Evolutionary conservation across 495 filamentous ascomycete genomes (phyloP).

Genomic region (Usnea hakonensis): DNA sequence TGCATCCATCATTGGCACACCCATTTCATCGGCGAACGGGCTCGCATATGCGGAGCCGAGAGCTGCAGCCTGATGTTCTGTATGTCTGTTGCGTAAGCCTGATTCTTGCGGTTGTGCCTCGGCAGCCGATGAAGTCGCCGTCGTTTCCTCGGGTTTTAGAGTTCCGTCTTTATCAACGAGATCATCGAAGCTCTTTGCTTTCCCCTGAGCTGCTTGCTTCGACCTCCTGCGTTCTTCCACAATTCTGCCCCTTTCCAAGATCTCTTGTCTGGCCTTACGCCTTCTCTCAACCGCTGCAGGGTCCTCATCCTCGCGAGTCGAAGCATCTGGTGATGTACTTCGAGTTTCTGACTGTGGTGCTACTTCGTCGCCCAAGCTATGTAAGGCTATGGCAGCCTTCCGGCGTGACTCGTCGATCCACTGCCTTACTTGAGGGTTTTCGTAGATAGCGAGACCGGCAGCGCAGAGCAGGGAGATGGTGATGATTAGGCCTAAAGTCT

Average conservation of each 20-base stretch:
- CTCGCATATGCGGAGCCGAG: slow-evolving; percentile 46
- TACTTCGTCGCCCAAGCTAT: slow-evolving; percentile 69
- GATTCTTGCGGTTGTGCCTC: slow-evolving; percentile 33
- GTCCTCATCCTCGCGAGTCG: slow-evolving; percentile 48
- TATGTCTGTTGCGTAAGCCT: slow-evolving; percentile 39
- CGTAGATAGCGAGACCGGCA: slow-evolving; percentile 77
- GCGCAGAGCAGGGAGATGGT: slow-evolving; percentile 68
- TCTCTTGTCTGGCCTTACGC: slow-evolving; percentile 62
- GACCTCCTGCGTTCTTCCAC: slow-evolving; percentile 35
- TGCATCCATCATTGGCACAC: background rate
- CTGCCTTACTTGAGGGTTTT: slow-evolving; percentile 70
- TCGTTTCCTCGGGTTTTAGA: slow-evolving; percentile 28
- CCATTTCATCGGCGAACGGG: slow-evolving; percentile 51
- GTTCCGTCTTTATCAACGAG: slow-evolving; percentile 48
- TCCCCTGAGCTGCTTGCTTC: slow-evolving; percentile 16
- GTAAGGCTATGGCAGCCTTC: slow-evolving; percentile 69
- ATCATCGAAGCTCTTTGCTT: slow-evolving; percentile 42
- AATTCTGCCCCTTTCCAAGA: slow-evolving; percentile 52
- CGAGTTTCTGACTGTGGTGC: slow-evolving; percentile 37
- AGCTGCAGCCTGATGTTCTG: slow-evolving; percentile 43
- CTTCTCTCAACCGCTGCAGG: slow-evolving; percentile 64
- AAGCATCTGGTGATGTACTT: slow-evolving; percentile 34
- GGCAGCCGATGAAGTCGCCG: slow-evolving; percentile 41
- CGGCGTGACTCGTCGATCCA: slow-evolving; percentile 69
- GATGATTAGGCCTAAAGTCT: slow-evolving; percentile 60